Conservation (phyloP, 768 basidiomycete species). For the Leccinum broughii region DNA sequence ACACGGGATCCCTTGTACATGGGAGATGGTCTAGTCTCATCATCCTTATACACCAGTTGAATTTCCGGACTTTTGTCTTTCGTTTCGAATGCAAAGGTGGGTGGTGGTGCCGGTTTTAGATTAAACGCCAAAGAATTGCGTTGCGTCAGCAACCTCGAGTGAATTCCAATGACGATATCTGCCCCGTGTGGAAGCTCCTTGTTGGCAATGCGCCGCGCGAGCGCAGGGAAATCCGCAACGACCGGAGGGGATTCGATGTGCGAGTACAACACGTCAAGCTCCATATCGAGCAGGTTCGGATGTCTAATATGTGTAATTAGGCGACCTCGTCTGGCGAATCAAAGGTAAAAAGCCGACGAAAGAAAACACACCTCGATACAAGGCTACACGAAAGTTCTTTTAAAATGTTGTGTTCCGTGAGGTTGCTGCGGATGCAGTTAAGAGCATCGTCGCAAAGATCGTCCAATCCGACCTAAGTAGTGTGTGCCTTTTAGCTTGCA, state of each 20-base stretch:
- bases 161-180: neutral
- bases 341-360: neutral
- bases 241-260: constrained; percentile 21
- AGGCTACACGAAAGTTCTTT: constrained; percentile 24
- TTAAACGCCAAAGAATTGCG: neutral
- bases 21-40: too few species aligned
- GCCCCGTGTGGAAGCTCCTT: constrained; percentile 13
- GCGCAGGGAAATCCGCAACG: constrained; percentile 10
- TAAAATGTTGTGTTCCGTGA: constrained; percentile 26
- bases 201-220: constrained; percentile 18
- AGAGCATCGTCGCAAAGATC: constrained; percentile 19
- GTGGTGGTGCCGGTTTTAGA: neutral
- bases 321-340: neutral
- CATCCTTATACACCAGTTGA: too few species aligned
- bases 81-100: too few species aligned
- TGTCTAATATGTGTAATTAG: constrained; percentile 4
- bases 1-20: too few species aligned
- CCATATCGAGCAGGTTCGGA: constrained; percentile 20
- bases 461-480: constrained; percentile 23
- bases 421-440: constrained; percentile 12
- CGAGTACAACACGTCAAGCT: constrained; percentile 20
- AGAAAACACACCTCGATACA: constrained; percentile 13
- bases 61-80: too few species aligned
- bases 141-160: neutral
- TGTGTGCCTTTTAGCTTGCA: neutral